Base-by-base conservation (phyloP, 331 rosid species). In the Spiraea crenata region DNA sequence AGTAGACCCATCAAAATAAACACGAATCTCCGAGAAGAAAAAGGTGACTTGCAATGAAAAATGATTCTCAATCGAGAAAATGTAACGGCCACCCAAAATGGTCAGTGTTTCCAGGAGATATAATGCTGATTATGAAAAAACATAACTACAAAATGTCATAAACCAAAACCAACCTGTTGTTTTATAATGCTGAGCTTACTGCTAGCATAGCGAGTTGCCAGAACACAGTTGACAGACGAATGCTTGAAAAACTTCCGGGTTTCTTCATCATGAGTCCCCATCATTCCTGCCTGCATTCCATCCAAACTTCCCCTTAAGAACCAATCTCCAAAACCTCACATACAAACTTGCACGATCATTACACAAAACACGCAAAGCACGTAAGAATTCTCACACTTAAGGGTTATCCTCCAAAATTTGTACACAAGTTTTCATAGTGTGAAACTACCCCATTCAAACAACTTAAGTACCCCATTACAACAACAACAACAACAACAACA, bases 261-360 rank as follows among this genome's bases (percentile, higher is more conserved):
- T 67, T 95, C 98, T 72, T 95, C 98, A 70, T 95, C 99, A 74
- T 89, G 99, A 3, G 99, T 95, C 75, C 42, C 76, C 99, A 95
- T 95, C 59, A 91, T 76, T 73, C 99, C 99, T 15, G 56, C 37
- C 96, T 91, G 88, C 89, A 84, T 62, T 69, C 59, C 4, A 65
- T 62, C 52, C 72, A 50, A 45, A 68, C 12, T 59, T 54, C 67
- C 71, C 59, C 52, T 58, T 61, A 73, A 14, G 62, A 55, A 57
- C 31, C 74, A 63, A 63, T 9, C 52, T 12, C 15, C 57, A 68
- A 3, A 8, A 31, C 41, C 16, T 55, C 25, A 4, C 6, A 44
- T 44, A 20, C 0, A 69, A 52, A 41, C 73, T 34, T 7, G 9
- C 48, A 14, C 55, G 41, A 42, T 4, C 20, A 25, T 57, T 14